phyloP scores from a whole-genome alignment of 1,284 basidiomycete genomes.

The Caloboletus inedulis region DNA sequence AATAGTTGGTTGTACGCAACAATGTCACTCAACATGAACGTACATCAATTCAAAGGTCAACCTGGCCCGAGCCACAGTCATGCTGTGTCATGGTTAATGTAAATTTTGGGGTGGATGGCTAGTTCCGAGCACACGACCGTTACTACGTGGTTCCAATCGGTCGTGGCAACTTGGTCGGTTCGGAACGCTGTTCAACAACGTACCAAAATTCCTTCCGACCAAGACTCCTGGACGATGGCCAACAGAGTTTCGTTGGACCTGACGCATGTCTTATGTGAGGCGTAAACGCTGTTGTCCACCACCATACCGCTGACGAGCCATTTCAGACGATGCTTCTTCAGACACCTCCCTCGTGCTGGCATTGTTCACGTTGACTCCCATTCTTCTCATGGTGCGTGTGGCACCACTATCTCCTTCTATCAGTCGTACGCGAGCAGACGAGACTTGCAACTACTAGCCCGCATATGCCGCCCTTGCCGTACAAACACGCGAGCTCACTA shows the following conservation, averaged over 20 bases:
- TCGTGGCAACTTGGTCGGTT: too few species aligned
- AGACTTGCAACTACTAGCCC: constrained; percentile 43
- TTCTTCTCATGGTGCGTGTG: constrained; percentile 65
- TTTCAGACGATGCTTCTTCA: constrained; percentile 65
- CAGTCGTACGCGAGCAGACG: constrained; percentile 5
- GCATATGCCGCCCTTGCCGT: constrained; percentile 76
- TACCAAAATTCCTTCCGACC: constrained; percentile 4
- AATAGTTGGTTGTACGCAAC: constrained; percentile 1
- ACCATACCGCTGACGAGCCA: constrained; percentile 2
- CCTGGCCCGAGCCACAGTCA: background rate
- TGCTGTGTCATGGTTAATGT: too few species aligned
- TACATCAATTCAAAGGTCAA: background rate
- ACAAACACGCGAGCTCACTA: constrained; percentile 72
- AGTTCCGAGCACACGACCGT: too few species aligned
- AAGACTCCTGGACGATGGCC: constrained; percentile 9
- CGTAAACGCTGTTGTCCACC: background rate
- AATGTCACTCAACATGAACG: background rate
- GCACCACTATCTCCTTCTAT: background rate
- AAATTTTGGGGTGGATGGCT: too few species aligned
- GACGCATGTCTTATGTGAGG: constrained; percentile 66
- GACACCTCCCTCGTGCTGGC: constrained; percentile 60
- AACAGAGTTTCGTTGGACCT: constrained; percentile 51
- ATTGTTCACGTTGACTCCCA: constrained; percentile 70
- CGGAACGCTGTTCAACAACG: background rate
- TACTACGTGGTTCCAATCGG: too few species aligned